Base-by-base conservation (phyloP, 1,284 basidiomycete genomes). In the Rhodotorula sp. region DNA sequence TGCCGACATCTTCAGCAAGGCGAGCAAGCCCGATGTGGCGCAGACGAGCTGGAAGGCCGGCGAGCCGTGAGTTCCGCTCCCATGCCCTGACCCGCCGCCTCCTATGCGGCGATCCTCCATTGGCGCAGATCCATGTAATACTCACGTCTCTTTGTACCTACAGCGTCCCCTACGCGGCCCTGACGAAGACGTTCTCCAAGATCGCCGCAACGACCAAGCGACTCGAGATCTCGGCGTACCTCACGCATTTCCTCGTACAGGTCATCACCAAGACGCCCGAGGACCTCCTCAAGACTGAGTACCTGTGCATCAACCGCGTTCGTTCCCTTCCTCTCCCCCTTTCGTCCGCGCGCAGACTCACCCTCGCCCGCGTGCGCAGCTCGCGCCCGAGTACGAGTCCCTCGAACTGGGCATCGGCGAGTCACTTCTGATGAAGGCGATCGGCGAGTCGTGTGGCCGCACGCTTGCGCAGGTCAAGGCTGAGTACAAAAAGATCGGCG, bases 141-240 rank as follows among this genome's bases (percentile, higher is more conserved):
- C 34, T 17, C 25, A 37, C 61, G 2, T 19, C 6, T 53, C 27
- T 13, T 17, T 2, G 5, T 22, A 9, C 54, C 50, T 21, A n/a
- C 74, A 96, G 94, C 3, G 90, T 98, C 21, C 96, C 97, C 0
- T 99, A 99, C 81, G 89, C 92, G 17, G 92, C 94, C 4, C 86
- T 99, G 37, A 89, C 94, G 2, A 89, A 92, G 73, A 89, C 91
- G 0, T 99, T 99, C 80, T 86, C 89, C 44, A 84, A 91, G 64
- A 98, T 99, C 75, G 95, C 97, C 81, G 88, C 89, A 4, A 99
- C 97, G 1, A 97, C 95, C 3, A 99, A 98, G 80, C 91, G 97
- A 13, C 84, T 98, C 51, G 94, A 97, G 81, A 99, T 98, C 81
- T 91, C 89, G 10, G 88, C 93, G 1, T 85, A 94, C 72, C 86